Base-by-base conservation (phyloP, 352 stramenopile species). In the Phytophthora tentaculata region DNA sequence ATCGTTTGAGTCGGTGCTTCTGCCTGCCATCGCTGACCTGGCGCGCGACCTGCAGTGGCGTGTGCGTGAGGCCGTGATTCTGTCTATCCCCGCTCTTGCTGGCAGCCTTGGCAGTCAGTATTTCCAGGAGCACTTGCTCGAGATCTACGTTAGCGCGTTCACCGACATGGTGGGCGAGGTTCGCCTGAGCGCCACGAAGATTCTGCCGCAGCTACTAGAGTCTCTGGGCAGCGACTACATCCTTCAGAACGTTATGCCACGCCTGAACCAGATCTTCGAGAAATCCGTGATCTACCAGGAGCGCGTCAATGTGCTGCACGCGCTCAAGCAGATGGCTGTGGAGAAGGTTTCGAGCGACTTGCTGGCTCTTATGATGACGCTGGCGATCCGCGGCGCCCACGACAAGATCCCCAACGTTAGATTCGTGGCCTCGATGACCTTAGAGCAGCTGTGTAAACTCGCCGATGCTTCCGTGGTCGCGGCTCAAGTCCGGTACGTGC, bases 101-200 rank as follows among this genome's bases (percentile, higher is more conserved):
- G 89, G 96, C 50, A 95, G 92, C 43, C 71, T 97, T 41, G 85
- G 83, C 17, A 79, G 77, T 73, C 83, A 79, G 67, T 97, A 86
- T 74, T 96, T 88, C 72, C 90, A 94, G 71, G 87, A 92, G 69
- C 85, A 85, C 68, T 64, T 97, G 76, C 77, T 97, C 17, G 83
- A 94, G 55, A 93, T 97, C 59, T 90, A 98, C 73, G 80, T 97
- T 62, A 97, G 85, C 39, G 90, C 90, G 17, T 93, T 98, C 70
- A 91, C 88, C 47, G 96, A 98, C 67, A 95, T 95, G 78, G 96
- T 98, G 7, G 81, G 92, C 23, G 96, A 98, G 81, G 94, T 98
- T 59, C 87, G 96, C n/a, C 85, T 98, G 78, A 97, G 96, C 61
- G 92, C 96, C 26, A 94, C 86, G 22, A 96, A 94, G 73, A 92